Evolutionary conservation across 169 alveolate species (phyloP).

Genomic region (Plasmodium knowlesi): DNA sequence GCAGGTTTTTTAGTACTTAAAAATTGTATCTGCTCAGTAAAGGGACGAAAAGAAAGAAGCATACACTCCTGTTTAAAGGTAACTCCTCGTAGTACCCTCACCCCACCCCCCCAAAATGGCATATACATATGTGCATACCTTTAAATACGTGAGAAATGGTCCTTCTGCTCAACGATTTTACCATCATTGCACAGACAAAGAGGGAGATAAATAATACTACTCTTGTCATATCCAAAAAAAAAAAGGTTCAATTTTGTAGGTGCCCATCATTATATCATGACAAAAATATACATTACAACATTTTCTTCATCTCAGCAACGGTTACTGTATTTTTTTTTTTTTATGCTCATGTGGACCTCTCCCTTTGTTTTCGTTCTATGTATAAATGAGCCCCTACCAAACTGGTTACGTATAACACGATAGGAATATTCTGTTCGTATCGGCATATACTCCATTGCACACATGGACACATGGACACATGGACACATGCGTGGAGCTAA

Average conservation of each 20-base stretch:
- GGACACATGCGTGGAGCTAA: not conserved
- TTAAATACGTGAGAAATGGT: not conserved
- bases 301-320: not conserved
- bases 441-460: not conserved
- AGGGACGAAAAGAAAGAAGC: not conserved
- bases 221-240: not conserved
- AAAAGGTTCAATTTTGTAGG: not conserved
- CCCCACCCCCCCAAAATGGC: not conserved
- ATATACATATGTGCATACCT: not conserved
- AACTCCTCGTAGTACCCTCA: not conserved
- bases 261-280: not conserved
- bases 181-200: not conserved
- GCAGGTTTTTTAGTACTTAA: not conserved
- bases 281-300: not conserved
- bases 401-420: not conserved
- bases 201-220: not conserved
- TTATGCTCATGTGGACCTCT: not conserved
- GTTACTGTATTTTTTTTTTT: slow-evolving; percentile 1
- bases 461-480: not conserved
- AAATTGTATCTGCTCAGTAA: not conserved
- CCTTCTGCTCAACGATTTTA: not conserved
- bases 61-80: not conserved
- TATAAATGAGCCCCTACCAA: not conserved
- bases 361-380: not conserved
- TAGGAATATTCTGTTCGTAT: not conserved